A percentile compares a stretch with the other conserved stretches of the same genome.
These are phyloP conservation scores for Tetrapyrgos nigripes DNA, from an alignment of 1,284 basidiomycete species.

Conservation along the genomic window DNA sequence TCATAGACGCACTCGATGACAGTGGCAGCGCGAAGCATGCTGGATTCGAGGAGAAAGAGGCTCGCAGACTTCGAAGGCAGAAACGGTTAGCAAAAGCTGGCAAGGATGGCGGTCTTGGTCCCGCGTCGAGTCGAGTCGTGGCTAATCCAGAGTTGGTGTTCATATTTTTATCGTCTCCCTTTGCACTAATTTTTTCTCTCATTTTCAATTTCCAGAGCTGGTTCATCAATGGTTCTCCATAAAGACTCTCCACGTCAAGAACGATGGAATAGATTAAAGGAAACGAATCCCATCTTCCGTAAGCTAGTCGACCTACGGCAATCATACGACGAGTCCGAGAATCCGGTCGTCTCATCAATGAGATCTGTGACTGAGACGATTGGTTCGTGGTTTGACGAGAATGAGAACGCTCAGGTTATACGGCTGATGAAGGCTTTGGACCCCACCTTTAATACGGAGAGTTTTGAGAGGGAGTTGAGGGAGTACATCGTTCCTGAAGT, in stretches of 20 bases:
- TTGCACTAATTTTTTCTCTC: neutral
- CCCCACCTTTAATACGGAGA: slow-evolving; percentile 86
- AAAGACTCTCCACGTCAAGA: slow-evolving; percentile 81
- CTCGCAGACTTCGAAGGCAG: slow-evolving; percentile 77
- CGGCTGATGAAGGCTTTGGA: slow-evolving; percentile 88
- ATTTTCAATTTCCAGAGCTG: slow-evolving; percentile 64
- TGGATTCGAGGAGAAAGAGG: slow-evolving; percentile 94
- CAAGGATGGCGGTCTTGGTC: slow-evolving; percentile 60
- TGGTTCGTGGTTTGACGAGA: slow-evolving; percentile 94
- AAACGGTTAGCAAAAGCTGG: slow-evolving; percentile 85
- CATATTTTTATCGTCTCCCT: neutral
- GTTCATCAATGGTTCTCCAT: slow-evolving; percentile 83
- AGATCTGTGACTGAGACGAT: slow-evolving; percentile 88
- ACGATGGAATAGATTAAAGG: slow-evolving; percentile 78
- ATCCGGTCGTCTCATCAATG: slow-evolving; percentile 84
- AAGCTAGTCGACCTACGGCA: slow-evolving; percentile 67
- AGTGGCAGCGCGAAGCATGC: slow-evolving; percentile 91
- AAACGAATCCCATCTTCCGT: slow-evolving; percentile 76
- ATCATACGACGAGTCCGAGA: slow-evolving; percentile 92
- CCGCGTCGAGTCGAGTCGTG: slow-evolving; percentile 52
- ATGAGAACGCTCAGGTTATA: slow-evolving; percentile 95
- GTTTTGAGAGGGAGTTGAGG: slow-evolving; percentile 89
- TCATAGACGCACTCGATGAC: slow-evolving; percentile 94
- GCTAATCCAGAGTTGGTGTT: slow-evolving; percentile 81
- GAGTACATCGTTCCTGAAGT: slow-evolving; percentile 99